Percentiles rank a stretch among this genome's conserved stretches.
Evolutionary conservation across 495 filamentous ascomycete genomes (phyloP).

Genomic region (Podospora pseudopauciseta): DNA sequence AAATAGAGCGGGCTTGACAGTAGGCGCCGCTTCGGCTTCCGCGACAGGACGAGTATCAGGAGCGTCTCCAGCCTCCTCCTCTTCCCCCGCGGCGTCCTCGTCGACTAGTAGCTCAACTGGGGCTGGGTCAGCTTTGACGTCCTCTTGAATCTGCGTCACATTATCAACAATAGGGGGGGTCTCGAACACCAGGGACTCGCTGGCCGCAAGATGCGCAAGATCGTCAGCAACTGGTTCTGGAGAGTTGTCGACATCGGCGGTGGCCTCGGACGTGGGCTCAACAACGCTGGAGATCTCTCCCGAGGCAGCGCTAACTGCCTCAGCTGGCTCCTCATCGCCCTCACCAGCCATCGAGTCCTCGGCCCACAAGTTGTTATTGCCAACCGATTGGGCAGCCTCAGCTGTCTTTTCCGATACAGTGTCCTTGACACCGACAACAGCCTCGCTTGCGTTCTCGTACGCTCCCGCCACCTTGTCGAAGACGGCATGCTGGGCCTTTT

Average conservation of each 20-base stretch:
- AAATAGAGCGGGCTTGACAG: slow-evolving; percentile 42
- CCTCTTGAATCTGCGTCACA: slow-evolving; percentile 36
- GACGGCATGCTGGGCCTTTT: slow-evolving; percentile 19
- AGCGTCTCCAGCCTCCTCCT: slow-evolving; percentile 6
- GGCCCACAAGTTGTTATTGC: slow-evolving; percentile 10
- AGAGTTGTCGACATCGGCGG: slow-evolving; percentile 15
- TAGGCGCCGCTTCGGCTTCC: slow-evolving; percentile 5
- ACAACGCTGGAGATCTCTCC: slow-evolving; percentile 17
- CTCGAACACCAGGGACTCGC: slow-evolving; percentile 24
- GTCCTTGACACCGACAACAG: slow-evolving; percentile 8
- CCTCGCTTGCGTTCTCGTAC: slow-evolving; percentile 16
- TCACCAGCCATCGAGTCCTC: slow-evolving; percentile 3
- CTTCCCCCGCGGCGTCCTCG: slow-evolving; percentile 12
- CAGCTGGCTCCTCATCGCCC: slow-evolving; percentile 2
- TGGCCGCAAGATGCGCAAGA: slow-evolving; percentile 18
- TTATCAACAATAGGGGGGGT: slow-evolving; percentile 28
- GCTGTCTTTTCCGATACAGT: slow-evolving; percentile 10
- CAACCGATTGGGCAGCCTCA: slow-evolving; percentile 14
- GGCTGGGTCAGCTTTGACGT: slow-evolving; percentile 42
- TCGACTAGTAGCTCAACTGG: slow-evolving; percentile 46
- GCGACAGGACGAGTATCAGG: not conserved
- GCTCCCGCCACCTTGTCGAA: slow-evolving; percentile 26
- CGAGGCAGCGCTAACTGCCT: slow-evolving; percentile 9
- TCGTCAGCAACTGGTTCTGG: not conserved
- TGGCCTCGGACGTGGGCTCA: slow-evolving; percentile 24